Base-by-base conservation (phyloP, 495 filamentous ascomycete genomes). In the Talaromyces wortmannii region DNA sequence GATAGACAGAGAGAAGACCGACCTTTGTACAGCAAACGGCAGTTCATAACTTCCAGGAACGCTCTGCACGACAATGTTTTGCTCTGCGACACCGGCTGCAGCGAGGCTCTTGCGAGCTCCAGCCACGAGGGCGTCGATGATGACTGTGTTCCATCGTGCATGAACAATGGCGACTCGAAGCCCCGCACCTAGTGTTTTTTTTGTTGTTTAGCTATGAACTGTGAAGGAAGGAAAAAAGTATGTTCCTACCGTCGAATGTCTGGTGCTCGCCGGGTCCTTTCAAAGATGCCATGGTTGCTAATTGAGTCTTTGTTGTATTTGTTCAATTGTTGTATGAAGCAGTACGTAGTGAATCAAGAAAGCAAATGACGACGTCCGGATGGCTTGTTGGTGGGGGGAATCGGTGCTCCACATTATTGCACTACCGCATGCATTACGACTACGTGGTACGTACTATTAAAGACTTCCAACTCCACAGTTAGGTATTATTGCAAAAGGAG, bases 21-120 rank as follows among this genome's bases (percentile, higher is more conserved):
- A 92, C 87, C 86, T 79, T 64, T 95, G 88, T 53, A 90, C 89
- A 52, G 90, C 90, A 64, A 88, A 84, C 48, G 92, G 92, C 51
- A 97, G 74, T 71, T 98, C 94, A 79, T 94, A 98, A 60, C 89
- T 89, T 30, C 94, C 94, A 2, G 94, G 95, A 8, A 97, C 92
- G 49, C 85, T 88, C 72, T 96, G 85, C 46, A 89, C 73, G 52
- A 91, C 80, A 61, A 98, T 96, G 68, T 96, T 95, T 53, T 88
- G 84, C 66, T 89, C 83, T 59, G 81, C 82, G 48, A 98, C 94
- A 48, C 95, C 95, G 50, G 85, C 81, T 31, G 78, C 75, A 3
- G 79, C 57, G 29, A 92, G 78, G 40, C 73, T 73, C 55, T 82
- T 82, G 59, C 79, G 81, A 7, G 85, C 78, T 52, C 94, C 94